A percentile compares a stretch with the other conserved stretches of the same genome.
phyloP scores from a whole-genome alignment of 805 yeast species.

The Yamadazyma phyllophila region DNA sequence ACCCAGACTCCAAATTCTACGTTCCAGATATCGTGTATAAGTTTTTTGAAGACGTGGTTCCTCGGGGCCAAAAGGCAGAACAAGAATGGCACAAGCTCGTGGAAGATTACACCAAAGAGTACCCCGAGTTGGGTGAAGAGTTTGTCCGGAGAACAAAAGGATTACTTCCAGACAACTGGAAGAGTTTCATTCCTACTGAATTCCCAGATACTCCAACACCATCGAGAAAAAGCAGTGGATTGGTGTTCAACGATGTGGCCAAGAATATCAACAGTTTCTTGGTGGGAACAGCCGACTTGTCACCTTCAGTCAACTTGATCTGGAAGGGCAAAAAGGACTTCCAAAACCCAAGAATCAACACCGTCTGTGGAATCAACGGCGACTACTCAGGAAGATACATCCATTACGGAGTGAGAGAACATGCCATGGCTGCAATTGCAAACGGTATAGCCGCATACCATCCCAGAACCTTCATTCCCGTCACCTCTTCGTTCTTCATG shows the following conservation, averaged over 20 bases:
- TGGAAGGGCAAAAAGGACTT: constrained; percentile 29
- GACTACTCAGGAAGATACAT: constrained; percentile 29
- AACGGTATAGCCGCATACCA: constrained; percentile 33
- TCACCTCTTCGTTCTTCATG: constrained; percentile 35
- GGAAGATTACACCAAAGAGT: constrained; percentile 16
- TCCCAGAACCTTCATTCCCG: constrained; percentile 35
- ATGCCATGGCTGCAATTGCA: constrained; percentile 32
- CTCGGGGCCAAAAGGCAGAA: constrained; percentile 21
- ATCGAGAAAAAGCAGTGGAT: constrained; percentile 25
- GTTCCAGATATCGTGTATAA: constrained; percentile 27
- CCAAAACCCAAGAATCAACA: constrained; percentile 22
- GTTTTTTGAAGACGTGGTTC: constrained; percentile 22
- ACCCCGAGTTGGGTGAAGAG: constrained; percentile 27
- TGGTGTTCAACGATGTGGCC: constrained; percentile 27
- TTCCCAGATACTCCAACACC: constrained; percentile 20
- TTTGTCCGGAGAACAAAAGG: constrained; percentile 24
- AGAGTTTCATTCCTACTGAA: constrained; percentile 17
- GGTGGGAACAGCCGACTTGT: constrained; percentile 37
- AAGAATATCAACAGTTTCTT: constrained; percentile 22
- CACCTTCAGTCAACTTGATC: constrained; percentile 28
- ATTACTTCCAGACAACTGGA: constrained; percentile 25
- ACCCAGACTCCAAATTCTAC: constrained; percentile 17
- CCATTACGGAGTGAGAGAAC: constrained; percentile 33
- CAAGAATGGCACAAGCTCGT: constrained; percentile 23
- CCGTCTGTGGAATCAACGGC: constrained; percentile 27